Evolutionary conservation across 202 grass and related monocot genomes (phyloP).

Genomic region (Zizania palustris): DNA sequence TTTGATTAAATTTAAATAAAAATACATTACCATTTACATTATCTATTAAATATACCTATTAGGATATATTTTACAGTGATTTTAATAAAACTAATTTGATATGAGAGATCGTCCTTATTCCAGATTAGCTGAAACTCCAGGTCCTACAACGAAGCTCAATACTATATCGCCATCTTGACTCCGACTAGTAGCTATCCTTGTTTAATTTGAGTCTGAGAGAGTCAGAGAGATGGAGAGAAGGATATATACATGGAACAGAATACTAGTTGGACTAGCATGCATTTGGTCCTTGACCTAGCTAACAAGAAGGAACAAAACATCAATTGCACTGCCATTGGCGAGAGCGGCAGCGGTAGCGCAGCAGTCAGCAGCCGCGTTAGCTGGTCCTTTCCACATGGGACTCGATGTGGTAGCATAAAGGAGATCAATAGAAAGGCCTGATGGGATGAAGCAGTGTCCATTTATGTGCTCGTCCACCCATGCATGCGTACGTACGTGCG

Average conservation of each 20-base stretch:
- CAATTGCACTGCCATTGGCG: conserved; percentile 13
- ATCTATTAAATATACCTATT: too few relatives aligned
- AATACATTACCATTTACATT: too few relatives aligned
- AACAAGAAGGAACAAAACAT: conserved; percentile 2
- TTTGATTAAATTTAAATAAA: too few relatives aligned
- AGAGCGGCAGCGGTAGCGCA: not conserved
- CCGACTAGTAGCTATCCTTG: too few relatives aligned
- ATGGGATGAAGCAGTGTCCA: conserved; percentile 19
- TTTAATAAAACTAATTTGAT: too few relatives aligned
- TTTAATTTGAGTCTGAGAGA: too few relatives aligned
- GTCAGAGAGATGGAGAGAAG: too few relatives aligned
- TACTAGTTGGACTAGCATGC: not conserved
- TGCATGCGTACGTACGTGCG: not conserved
- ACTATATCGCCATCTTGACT: too few relatives aligned
- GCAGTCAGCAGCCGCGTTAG: not conserved
- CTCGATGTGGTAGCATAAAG: conserved; percentile 28
- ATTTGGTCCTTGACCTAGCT: not conserved
- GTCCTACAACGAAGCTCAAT: too few relatives aligned
- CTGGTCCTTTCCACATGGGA: conserved; percentile 19
- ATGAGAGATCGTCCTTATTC: too few relatives aligned
- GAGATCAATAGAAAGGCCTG: conserved; percentile 32
- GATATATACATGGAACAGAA: conserved; percentile 15
- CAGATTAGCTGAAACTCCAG: too few relatives aligned
- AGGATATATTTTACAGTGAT: too few relatives aligned
- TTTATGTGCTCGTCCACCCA: conserved; percentile 43